phyloP scores from a whole-genome alignment of 75 land plant genomes.

The Picea sitchensis region DNA sequence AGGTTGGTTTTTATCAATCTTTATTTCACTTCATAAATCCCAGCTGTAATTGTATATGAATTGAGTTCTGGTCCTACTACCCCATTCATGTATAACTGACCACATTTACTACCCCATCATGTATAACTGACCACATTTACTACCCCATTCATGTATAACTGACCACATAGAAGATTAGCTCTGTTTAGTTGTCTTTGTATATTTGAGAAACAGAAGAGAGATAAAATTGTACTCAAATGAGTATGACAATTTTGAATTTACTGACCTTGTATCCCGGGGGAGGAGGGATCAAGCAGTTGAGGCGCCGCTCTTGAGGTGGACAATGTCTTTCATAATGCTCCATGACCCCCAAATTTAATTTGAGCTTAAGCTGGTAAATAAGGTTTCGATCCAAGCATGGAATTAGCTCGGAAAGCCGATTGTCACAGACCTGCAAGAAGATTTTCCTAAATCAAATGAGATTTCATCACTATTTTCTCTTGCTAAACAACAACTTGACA shows the following conservation, averaged over 20 bases:
- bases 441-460: neutral
- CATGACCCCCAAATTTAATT: conserved; percentile 75
- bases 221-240: neutral
- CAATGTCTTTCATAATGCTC: conserved; percentile 99
- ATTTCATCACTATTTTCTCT: neutral
- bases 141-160: neutral
- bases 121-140: neutral
- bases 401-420: conserved; percentile 67
- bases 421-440: conserved; percentile 71
- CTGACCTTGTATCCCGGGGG: conserved; percentile 85
- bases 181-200: neutral
- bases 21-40: no score
- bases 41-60: neutral
- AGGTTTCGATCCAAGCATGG: conserved; percentile 87
- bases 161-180: neutral
- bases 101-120: neutral
- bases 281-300: conserved; percentile 90
- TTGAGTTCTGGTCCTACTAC: neutral
- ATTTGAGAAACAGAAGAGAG: neutral
- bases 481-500: neutral
- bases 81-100: neutral
- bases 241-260: neutral
- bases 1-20: neutral
- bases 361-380: conserved; percentile 61
- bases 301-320: conserved; percentile 73